Evolutionary conservation across 805 yeast genomes (phyloP).

Genomic region (Scheffersomyces amazonensis): DNA sequence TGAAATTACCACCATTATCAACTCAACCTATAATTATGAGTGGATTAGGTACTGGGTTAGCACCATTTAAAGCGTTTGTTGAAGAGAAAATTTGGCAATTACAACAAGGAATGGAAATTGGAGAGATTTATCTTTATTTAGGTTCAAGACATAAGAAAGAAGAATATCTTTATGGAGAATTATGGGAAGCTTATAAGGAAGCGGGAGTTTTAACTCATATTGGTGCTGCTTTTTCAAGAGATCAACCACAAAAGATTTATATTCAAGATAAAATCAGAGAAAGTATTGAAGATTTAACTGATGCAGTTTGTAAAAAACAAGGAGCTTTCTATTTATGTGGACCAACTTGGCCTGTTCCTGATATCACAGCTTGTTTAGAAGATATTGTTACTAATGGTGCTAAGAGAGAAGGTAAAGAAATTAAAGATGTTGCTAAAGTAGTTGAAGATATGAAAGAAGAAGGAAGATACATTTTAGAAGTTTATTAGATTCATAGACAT

Average conservation of each 20-base stretch:
- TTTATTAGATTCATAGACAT: conserved; percentile 52
- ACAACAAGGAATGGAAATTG: conserved; percentile 84
- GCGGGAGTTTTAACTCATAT: conserved; percentile 91
- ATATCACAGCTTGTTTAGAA: conserved; percentile 83
- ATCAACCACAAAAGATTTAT: conserved; percentile 90
- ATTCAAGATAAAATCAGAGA: conserved; percentile 92
- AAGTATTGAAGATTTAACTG: conserved; percentile 66
- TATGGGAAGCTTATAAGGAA: conserved; percentile 94
- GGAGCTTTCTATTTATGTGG: conserved; percentile 97
- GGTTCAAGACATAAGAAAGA: conserved; percentile 96
- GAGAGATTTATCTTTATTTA: conserved; percentile 80
- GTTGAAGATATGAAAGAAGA: conserved; percentile 93
- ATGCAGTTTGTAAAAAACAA: conserved; percentile 70
- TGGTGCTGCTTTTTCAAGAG: conserved; percentile 98
- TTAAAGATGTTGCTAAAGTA: conserved; percentile 69
- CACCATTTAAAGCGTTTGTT: conserved; percentile 96
- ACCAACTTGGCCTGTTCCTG: conserved; percentile 99
- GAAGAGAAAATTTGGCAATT: conserved; percentile 95
- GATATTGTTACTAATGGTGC: conserved; percentile 79
- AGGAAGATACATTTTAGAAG: conserved; percentile 90
- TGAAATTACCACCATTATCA: conserved; percentile 88
- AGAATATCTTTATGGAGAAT: conserved; percentile 93
- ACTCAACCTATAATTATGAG: conserved; percentile 93
- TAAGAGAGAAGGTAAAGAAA: conserved; percentile 52
- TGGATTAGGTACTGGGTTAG: conserved; percentile 96